Percentiles rank a stretch among this genome's conserved stretches.
These are phyloP conservation scores for Debaryomyces sp. DNA, from an alignment of 1,139 yeast species.

Conservation along the genomic window DNA sequence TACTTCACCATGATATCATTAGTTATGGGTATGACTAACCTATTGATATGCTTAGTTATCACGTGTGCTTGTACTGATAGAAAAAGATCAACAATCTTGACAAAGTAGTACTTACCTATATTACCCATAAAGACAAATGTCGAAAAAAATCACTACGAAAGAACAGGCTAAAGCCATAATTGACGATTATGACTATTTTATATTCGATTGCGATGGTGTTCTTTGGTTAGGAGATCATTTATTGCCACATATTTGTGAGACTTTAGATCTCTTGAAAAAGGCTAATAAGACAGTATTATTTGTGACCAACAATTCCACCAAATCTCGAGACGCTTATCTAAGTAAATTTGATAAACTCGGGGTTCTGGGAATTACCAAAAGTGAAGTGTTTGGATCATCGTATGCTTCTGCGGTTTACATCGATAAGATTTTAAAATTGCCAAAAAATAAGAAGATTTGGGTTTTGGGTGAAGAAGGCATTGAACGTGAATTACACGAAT, in stretches of 20 bases:
- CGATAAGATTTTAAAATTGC: constrained; percentile 69
- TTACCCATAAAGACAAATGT: constrained; percentile 14
- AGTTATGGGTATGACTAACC: not conserved
- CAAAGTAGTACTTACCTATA: not conserved
- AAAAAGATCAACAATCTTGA: not conserved
- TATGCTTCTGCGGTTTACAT: constrained; percentile 90
- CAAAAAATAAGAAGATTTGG: constrained; percentile 58
- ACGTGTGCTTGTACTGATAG: not conserved
- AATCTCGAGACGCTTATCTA: constrained; percentile 77
- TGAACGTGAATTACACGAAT: constrained; percentile 43
- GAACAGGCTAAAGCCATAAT: constrained; percentile 25
- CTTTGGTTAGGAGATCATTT: constrained; percentile 53
- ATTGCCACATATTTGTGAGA: constrained; percentile 43
- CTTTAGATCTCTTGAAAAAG: constrained; percentile 36
- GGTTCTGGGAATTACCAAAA: constrained; percentile 57
- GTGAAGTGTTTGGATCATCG: constrained; percentile 87
- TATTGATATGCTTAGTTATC: not conserved
- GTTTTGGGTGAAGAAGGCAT: constrained; percentile 51
- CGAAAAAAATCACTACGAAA: constrained; percentile 22
- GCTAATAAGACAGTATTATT: constrained; percentile 68
- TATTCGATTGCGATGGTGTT: constrained; percentile 54
- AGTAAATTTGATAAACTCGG: constrained; percentile 79
- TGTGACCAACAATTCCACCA: constrained; percentile 95
- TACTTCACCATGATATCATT: no score
- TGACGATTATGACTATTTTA: constrained; percentile 41